A percentile compares a stretch with the other conserved stretches of the same genome.
Conservation (phyloP, 1,139 yeast species). For the Pneumocystis murina region DNA sequence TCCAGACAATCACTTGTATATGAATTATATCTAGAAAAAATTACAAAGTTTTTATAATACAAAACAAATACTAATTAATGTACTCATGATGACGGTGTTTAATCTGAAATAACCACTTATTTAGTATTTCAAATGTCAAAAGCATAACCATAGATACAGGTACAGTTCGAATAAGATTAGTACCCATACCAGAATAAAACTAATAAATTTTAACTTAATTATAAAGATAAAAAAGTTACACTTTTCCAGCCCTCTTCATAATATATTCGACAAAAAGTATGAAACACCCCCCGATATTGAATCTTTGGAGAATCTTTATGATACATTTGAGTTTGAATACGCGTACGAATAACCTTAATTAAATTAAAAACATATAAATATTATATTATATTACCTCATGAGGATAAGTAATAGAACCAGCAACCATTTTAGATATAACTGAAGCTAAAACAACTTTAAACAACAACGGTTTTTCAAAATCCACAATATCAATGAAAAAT, state of each 20-base stretch:
- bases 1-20: too few species aligned
- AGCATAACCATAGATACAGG: slow-evolving; percentile 92
- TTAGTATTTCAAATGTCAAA: slow-evolving; percentile 77
- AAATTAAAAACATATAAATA: not conserved
- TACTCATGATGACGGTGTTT: not conserved
- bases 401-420: slow-evolving; percentile 81
- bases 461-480: slow-evolving; percentile 20
- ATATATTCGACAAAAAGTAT: slow-evolving; percentile 41
- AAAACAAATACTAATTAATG: not conserved
- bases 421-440: slow-evolving; percentile 71
- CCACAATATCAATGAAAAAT: slow-evolving; percentile 24
- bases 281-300: slow-evolving; percentile 27
- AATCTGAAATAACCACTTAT: slow-evolving; percentile 32
- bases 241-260: slow-evolving; percentile 62
- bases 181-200: slow-evolving; percentile 77
- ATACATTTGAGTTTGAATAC: slow-evolving; percentile 50
- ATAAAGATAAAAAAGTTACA: not conserved
- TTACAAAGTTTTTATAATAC: not conserved
- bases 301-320: slow-evolving; percentile 13
- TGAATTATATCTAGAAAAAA: too few species aligned
- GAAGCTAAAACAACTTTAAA: slow-evolving; percentile 54
- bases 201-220: not conserved
- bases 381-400: slow-evolving; percentile 48
- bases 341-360: slow-evolving; percentile 42
- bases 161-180: slow-evolving; percentile 77